Evolutionary conservation across 73 alveolate genomes (phyloP).

Genomic region (Paramecium primaurelia): DNA sequence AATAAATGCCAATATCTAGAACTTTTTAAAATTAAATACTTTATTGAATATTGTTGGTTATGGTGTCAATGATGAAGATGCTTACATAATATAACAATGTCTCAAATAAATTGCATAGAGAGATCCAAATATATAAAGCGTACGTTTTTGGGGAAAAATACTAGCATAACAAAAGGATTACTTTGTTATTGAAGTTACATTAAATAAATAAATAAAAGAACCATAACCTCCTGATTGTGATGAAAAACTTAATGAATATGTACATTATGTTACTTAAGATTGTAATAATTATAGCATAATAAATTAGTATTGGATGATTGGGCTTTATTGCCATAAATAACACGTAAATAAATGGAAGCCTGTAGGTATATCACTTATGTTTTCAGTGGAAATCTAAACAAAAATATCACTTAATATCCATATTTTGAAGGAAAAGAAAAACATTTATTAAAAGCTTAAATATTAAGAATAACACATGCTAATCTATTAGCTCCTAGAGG

Average conservation of each 20-base stretch:
- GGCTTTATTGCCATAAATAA: conserved; percentile 19
- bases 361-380: neutral
- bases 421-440: conserved; percentile 16
- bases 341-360: neutral
- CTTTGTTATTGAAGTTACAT: conserved; percentile 14
- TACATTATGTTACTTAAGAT: conserved; percentile 25
- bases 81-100: neutral
- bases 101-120: neutral
- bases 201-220: neutral
- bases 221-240: conserved; percentile 29
- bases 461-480: conserved; percentile 29
- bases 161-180: neutral
- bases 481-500: conserved; percentile 31
- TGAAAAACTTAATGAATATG: conserved; percentile 20
- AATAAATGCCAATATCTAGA: neutral
- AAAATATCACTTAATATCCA: conserved; percentile 3
- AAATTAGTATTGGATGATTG: conserved; percentile 18
- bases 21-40: neutral
- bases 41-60: neutral
- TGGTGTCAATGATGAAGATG: conserved; percentile 35
- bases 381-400: conserved; percentile 2
- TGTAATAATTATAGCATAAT: neutral
- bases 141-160: conserved; percentile 41
- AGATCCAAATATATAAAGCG: neutral
- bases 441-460: conserved; percentile 10